Base-by-base conservation (phyloP, 23 red algal genomes). In the Gracilaria domingensis region DNA sequence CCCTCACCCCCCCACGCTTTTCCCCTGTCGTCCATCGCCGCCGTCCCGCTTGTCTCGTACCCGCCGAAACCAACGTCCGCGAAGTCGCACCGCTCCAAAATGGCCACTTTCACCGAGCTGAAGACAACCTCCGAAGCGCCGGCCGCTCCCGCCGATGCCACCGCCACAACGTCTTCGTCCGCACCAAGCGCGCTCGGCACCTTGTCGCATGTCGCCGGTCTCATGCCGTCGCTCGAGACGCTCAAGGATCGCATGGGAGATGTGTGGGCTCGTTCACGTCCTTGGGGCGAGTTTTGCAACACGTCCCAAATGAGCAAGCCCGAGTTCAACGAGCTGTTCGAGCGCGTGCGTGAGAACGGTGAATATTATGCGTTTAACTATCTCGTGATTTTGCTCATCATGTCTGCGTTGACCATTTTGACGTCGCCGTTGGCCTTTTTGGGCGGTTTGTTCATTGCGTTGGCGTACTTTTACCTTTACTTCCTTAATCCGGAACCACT, bases 201-300 rank as follows among this genome's bases (percentile, higher is more conserved):
- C 1, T 35, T 95, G 20, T 87, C 83, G 34, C 72, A 39, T 21
- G 45, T 95, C 75, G 84, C 78, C 18, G 84, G 58, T 4, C 55
- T 88, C 30, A 77, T 95, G 64, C 92, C 92, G 14, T 95, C 92
- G 18, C 56, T 88, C 49, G 92, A 95, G 26, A 62, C 82, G 83
- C 53, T 96, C 66, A 91, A 92, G 81, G 87, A 81, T 32, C 96
- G 93, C 54, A 51, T 95, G 66, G 93, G 89, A 32, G 84, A 93
- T 69, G 80, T 98, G 28, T 98, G 96, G 96, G 81, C 84, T 54
- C 78, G 93, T 18, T 94, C 89, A 21, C 93, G 93, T 38, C 97
- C 97, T 8, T 98, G 97, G 97, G 73, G 37, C 39, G 97, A 98
- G 84, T 98, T 98, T 61, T 57, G 85, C 48, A 98, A 98, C 85